These are phyloP conservation scores for Lipomyces starkeyi DNA, from an alignment of 805 yeast species.

Conservation along the genomic window DNA sequence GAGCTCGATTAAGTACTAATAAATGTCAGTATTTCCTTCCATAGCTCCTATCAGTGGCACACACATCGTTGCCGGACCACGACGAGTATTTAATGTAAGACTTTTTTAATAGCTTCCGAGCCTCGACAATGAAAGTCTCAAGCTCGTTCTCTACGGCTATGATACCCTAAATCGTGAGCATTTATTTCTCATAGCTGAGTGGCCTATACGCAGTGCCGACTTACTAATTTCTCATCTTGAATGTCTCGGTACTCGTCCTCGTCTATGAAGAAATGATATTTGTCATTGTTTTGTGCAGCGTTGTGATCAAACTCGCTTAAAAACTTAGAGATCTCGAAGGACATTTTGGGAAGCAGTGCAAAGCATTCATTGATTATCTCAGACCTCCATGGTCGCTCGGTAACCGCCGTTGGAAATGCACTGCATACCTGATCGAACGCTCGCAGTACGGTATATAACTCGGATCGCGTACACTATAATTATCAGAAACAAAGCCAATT, in stretches of 20 bases:
- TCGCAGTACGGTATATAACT: constrained; percentile 60
- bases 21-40: background rate
- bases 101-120: constrained; percentile 53
- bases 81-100: constrained; percentile 56
- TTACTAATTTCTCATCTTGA: constrained; percentile 48
- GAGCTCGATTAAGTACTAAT: constrained; percentile 73
- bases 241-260: constrained; percentile 50
- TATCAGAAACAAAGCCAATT: background rate
- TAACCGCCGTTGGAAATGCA: constrained; percentile 42
- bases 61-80: constrained; percentile 60
- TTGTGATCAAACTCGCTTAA: constrained; percentile 39
- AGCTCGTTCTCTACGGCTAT: constrained; percentile 55
- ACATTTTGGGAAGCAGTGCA: constrained; percentile 47
- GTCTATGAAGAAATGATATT: constrained; percentile 40
- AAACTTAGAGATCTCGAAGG: constrained; percentile 43
- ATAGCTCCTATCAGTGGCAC: background rate
- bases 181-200: constrained; percentile 36
- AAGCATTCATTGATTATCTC: constrained; percentile 51
- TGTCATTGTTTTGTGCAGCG: constrained; percentile 41
- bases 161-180: constrained; percentile 48
- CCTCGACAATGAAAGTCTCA: constrained; percentile 56
- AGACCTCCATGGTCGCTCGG: constrained; percentile 46
- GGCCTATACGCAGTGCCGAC: constrained; percentile 44
- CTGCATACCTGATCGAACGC: constrained; percentile 49
- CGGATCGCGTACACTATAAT: constrained; percentile 57